Base-by-base conservation (phyloP, 1,139 yeast genomes). In the Suhomyces coccinellae region DNA sequence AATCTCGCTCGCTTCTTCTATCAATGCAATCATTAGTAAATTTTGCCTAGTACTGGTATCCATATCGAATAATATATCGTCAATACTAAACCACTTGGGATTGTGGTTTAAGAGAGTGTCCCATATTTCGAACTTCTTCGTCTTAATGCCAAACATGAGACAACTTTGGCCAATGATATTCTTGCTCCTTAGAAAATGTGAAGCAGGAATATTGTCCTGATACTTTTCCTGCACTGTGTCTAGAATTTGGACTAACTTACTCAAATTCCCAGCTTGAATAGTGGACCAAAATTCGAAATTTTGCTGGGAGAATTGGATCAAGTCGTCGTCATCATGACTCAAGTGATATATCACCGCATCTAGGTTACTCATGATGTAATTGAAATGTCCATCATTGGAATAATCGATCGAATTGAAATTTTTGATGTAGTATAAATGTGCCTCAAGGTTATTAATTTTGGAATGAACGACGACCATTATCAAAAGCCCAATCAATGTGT, bases 301-400 rank as follows among this genome's bases (percentile, higher is more conserved):
- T 2, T 61, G 59, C 6, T 59, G 61, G 0, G 93, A 82, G 7
- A 71, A 62, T 0, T 54, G 52, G 2, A 66, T 57, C 38, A 87
- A 63, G 8, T 73, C 71, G 1, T 54, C 56, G 36, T 71, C 68
- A 10, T 63, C 63, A 5, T 62, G 52, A 1, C 71, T 63, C 24
- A 88, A 71, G 58, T 86, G 95, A 48, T 69, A 80, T 7, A 89
- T 57, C 0, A 89, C 95, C 0, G 93, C 96, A 57, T 90, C 96
- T 38, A 90, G 69, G 10, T 96, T 88, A 43, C 96, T 85, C 28
- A 90, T 54, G 24, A 73, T 73, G 47, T 72, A 74, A 51, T 61
- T 70, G 49, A 73, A 49, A 62, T 76, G 62, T 45, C 77, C 69
- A 65, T 77, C 53, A 22, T 58, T 52, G 1, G 59, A 28, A 38